Conservation (phyloP, 768 basidiomycete genomes). For the Termitomyces sp. region DNA sequence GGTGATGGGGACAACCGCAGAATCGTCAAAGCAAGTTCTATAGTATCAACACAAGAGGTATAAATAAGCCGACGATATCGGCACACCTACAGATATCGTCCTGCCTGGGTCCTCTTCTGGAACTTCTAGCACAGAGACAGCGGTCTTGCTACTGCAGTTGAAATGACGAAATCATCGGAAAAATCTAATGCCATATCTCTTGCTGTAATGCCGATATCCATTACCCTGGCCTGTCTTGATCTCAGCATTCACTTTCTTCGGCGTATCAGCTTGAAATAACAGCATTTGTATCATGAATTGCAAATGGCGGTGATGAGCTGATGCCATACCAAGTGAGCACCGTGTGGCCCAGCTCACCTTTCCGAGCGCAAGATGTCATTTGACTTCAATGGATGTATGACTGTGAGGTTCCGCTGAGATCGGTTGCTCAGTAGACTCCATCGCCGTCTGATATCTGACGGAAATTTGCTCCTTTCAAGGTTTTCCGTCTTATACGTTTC, state of each 20-base stretch:
- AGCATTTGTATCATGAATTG: background rate
- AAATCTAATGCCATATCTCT: background rate
- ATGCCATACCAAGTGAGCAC: background rate
- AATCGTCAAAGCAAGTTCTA: background rate
- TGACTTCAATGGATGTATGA: background rate
- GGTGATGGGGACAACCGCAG: background rate
- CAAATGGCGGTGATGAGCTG: background rate
- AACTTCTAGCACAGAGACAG: background rate
- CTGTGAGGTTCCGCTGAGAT: background rate
- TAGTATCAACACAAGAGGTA: background rate
- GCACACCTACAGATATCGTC: background rate
- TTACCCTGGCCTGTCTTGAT: background rate
- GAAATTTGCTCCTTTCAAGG: background rate
- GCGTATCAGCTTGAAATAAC: background rate
- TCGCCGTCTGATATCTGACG: background rate
- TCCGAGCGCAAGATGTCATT: too few relatives aligned
- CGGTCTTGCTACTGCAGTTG: background rate
- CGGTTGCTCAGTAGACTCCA: background rate
- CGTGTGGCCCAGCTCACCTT: background rate
- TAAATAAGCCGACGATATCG: background rate
- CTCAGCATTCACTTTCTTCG: background rate
- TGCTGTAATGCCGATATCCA: background rate
- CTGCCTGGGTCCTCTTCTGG: background rate
- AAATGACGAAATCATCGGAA: background rate
- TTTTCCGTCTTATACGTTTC: background rate